Base-by-base conservation (phyloP, 768 basidiomycete genomes). In the Vararia minispora region DNA sequence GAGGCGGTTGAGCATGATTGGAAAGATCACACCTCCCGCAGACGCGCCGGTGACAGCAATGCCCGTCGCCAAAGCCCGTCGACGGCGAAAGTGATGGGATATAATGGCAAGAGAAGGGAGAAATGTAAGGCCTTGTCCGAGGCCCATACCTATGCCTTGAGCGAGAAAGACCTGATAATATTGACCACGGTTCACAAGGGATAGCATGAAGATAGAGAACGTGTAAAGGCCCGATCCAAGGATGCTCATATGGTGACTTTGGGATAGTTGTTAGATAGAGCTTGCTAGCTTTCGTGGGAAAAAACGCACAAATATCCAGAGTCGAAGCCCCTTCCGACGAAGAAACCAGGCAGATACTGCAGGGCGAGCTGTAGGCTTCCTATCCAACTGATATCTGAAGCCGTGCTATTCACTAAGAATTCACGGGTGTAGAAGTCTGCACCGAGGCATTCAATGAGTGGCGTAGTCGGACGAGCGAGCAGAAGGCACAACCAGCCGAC, bases 91-190 rank as follows among this genome's bases (percentile, higher is more conserved):
- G 51, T 71, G 69, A 41, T 76, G 75, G 3, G 71, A 65, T 6
- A 68, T 60, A n/a, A 74, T 59, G 11, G 68, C 63, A 18, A 74
- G 49, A 6, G 67, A 61, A 0, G 75, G 76, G 2, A 75, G 44
- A 49, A 74, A 75, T 45, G 74, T 59, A 25, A 75, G 44, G 1
- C 74, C 74, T 58, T 69, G 65, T 16, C 73, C 72, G 13, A 74
- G 52, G 0, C 76, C 76, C 59, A 69, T 66, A 0, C 69, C 73
- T 6, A 76, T 53, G 1, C 71, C 73, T 56, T 78, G 74, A 0
- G 69, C 58, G 2, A 78, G 59, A 45, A 76, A 69, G 13, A 66
- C 59, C 44, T 74, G 71, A 38, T 70, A 72, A 49, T 65, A 70
- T 37, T 66, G 60, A 30, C 66, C 57, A 0, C 68, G 69, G 41